Evolutionary conservation across 2,329 filamentous ascomycete genomes (phyloP), one percentile per base, ranked within the genome.

Genomic region (Fusarium sp.): DNA sequence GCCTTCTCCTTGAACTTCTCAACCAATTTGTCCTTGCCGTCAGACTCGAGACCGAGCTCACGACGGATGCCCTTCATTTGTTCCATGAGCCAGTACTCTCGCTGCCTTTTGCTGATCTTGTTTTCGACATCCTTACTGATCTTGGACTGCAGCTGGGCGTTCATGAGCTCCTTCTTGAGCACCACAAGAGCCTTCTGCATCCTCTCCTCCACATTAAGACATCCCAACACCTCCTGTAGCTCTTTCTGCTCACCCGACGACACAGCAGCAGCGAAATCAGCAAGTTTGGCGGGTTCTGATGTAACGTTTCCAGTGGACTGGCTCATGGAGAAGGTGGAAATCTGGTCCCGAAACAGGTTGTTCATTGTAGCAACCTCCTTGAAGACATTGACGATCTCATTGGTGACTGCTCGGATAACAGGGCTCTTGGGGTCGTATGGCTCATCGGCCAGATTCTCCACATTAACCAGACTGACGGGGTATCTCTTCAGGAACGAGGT

Each of bases 51-150:
- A 23, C 97, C 96, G 51, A 99, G 89, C 81, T 99, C 96, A 62
- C 96, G 89, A 62, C 94, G 92, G 77, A 99, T 99, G 28, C 95
- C 96, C 85, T 98, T 98, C 95, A 99, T 97, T 80, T 99, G 97
- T 82, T 99, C 96, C 94, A 97, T 97, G 48, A 99, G 85, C 93
- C 94, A 98, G 83, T 98, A 99, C 78, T 99, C 96, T 55, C 96
- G 91, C 80, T 99, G 96, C 31, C 95, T 91, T 83, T 99, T 98
- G 75, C 95, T 95, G 57, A 99, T 98, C 82, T 97, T 98, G 77
- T 90, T 94, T 80, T 98, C 96, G 16, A 99, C 97, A 77, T 99
- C 96, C 82, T 98, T 98, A 62, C 93, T 94, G 62, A 99, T 98
- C 85, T 98, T 99, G 61, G 93, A 95, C 80, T 98, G 95, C 31